These are phyloP conservation scores for Croton laevigatus DNA, from an alignment of 441 rosid species.

Conservation along the genomic window DNA sequence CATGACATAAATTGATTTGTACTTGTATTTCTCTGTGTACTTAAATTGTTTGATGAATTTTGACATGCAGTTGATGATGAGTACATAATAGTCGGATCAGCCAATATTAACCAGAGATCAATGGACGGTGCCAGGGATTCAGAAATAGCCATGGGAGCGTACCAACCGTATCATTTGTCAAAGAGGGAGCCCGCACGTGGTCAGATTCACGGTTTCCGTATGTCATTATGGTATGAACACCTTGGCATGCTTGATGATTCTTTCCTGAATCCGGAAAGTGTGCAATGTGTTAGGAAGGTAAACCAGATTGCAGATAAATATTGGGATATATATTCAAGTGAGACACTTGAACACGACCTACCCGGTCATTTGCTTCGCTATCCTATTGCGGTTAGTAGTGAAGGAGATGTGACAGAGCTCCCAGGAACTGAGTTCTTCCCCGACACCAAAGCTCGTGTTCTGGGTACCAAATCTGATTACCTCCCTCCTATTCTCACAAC, in stretches of 20 bases:
- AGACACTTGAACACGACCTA: slow-evolving; percentile 74
- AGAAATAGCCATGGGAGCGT: slow-evolving; percentile 98
- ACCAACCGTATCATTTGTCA: slow-evolving; percentile 88
- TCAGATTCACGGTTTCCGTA: slow-evolving; percentile 94
- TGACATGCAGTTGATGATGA: slow-evolving; percentile 87
- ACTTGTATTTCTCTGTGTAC: not conserved
- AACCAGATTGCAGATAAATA: slow-evolving; percentile 80
- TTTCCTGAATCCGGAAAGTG: slow-evolving; percentile 72
- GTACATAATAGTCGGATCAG: slow-evolving; percentile 88
- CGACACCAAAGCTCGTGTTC: slow-evolving; percentile 82
- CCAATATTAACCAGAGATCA: slow-evolving; percentile 97
- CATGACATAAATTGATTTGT: not conserved
- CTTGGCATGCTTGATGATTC: slow-evolving; percentile 83
- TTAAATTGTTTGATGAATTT: slow-evolving; percentile 6
- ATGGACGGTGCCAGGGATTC: slow-evolving; percentile 99
- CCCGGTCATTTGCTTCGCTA: slow-evolving; percentile 97
- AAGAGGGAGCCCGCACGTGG: slow-evolving; percentile 86
- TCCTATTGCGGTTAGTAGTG: slow-evolving; percentile 65
- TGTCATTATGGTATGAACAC: slow-evolving; percentile 96
- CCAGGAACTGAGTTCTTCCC: slow-evolving; percentile 84
- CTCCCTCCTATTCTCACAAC: slow-evolving; percentile 96
- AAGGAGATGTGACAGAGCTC: slow-evolving; percentile 65
- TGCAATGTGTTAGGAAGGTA: slow-evolving; percentile 63
- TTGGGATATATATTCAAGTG: slow-evolving; percentile 90
- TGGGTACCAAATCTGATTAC: slow-evolving; percentile 85